A percentile compares a stretch with the other conserved stretches of the same genome.
Evolutionary conservation across 805 yeast genomes (phyloP).

Genomic region (Pichia heedii): DNA sequence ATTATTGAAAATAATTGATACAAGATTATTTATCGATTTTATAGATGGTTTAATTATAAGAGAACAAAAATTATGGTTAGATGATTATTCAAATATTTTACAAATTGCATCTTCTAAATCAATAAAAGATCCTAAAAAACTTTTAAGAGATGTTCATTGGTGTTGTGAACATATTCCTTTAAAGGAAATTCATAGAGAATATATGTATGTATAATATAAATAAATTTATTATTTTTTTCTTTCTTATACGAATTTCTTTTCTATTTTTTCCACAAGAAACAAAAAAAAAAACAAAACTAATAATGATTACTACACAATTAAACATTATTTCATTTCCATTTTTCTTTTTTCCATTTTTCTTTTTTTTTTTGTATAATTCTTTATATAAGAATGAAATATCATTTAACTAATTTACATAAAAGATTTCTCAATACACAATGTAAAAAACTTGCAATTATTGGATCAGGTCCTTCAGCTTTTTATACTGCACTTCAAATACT

Average conservation of each 20-base stretch:
- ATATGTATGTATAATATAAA: no score
- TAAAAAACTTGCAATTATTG: slow-evolving; percentile 58
- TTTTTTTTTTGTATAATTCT: no score
- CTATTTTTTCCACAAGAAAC: no score
- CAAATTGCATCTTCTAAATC: slow-evolving; percentile 15
- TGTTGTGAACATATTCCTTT: slow-evolving; percentile 39
- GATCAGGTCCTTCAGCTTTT: slow-evolving; percentile 96
- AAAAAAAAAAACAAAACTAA: no score
- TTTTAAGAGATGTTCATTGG: slow-evolving; percentile 80
- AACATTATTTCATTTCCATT: no score
- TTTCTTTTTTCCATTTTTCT: no score
- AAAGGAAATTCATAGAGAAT: neutral
- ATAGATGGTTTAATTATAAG: slow-evolving; percentile 54
- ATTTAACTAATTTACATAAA: no score
- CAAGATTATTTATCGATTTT: slow-evolving; percentile 76
- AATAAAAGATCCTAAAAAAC: slow-evolving; percentile 50
- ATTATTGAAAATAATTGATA: slow-evolving; percentile 72
- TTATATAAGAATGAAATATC: no score
- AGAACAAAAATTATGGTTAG: slow-evolving; percentile 69
- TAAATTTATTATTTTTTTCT: no score
- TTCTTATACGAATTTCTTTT: no score
- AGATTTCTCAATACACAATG: no score
- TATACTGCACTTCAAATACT: slow-evolving; percentile 75
- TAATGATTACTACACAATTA: no score
- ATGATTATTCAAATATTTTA: slow-evolving; percentile 38